Evolutionary conservation across 2,329 filamentous ascomycete genomes (phyloP).

Genomic region (Beauveria sp.): DNA sequence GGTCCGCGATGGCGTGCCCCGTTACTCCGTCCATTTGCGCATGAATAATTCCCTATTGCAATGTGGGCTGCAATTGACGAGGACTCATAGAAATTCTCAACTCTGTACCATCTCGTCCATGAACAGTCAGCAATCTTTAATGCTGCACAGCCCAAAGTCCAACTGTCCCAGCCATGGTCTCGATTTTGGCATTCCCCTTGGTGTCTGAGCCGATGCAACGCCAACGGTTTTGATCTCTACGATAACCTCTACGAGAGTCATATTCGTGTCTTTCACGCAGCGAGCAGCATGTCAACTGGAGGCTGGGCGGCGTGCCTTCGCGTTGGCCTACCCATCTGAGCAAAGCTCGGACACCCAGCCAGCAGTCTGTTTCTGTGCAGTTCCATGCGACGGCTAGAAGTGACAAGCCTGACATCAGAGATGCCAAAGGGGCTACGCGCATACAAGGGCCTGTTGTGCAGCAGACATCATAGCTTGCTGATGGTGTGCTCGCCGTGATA

Average conservation of each 20-base stretch:
- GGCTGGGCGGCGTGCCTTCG: neutral
- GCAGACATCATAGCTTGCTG: neutral
- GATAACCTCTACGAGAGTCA: too few relatives aligned
- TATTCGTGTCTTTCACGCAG: too few relatives aligned
- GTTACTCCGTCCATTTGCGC: neutral
- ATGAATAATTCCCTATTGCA: neutral
- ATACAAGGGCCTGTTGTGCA: neutral
- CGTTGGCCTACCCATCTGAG: neutral
- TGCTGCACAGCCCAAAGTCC: neutral
- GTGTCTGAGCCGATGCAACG: too few relatives aligned
- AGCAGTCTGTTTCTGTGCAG: neutral
- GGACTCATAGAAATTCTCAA: neutral
- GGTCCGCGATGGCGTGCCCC: slow-evolving; percentile 4
- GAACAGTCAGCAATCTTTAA: neutral
- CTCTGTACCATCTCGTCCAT: neutral
- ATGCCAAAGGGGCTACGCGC: neutral
- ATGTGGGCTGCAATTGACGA: neutral
- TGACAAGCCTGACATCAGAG: neutral
- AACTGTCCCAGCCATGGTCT: neutral
- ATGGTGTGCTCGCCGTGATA: neutral
- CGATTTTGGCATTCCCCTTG: neutral
- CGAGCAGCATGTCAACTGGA: neutral
- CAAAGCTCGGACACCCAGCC: neutral
- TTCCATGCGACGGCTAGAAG: neutral
- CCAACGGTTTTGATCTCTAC: too few relatives aligned